These are phyloP conservation scores for Yamadazyma insecticola DNA, from an alignment of 805 yeast genomes.

Conservation along the genomic window DNA sequence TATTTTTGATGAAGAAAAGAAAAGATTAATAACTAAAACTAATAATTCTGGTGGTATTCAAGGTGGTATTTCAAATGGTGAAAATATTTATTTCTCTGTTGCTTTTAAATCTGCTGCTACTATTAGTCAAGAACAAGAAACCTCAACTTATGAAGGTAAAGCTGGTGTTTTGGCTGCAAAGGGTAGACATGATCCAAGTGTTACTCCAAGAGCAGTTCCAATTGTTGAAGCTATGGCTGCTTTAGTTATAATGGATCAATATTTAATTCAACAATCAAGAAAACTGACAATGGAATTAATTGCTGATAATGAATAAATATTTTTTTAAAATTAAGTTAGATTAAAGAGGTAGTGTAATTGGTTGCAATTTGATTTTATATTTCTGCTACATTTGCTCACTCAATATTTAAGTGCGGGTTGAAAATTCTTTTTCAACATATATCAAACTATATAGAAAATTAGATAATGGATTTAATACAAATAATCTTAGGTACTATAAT, in stretches of 20 bases:
- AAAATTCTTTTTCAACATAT: too few species aligned
- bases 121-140: conserved; percentile 85
- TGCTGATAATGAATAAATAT: too few species aligned
- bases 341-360: too few species aligned
- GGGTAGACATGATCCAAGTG: conserved; percentile 98
- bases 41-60: conserved; percentile 96
- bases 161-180: conserved; percentile 88
- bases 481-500: conserved; percentile 18
- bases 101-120: conserved; percentile 99
- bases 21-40: conserved; percentile 76
- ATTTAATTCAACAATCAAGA: conserved; percentile 82
- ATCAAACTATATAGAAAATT: too few species aligned
- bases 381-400: too few species aligned
- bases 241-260: conserved; percentile 82
- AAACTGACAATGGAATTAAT: conserved; percentile 29
- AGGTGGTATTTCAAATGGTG: conserved; percentile 98
- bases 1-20: conserved; percentile 51
- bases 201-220: conserved; percentile 97
- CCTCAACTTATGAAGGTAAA: conserved; percentile 84
- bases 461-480: conserved; percentile 26
- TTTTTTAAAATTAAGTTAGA: too few species aligned
- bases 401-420: too few species aligned
- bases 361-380: too few species aligned
- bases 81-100: conserved; percentile 86
- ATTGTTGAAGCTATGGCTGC: conserved; percentile 98